Evolutionary conservation across 2,329 filamentous ascomycete genomes (phyloP).

Genomic region (Ceratocystiopsis brevicomis): DNA sequence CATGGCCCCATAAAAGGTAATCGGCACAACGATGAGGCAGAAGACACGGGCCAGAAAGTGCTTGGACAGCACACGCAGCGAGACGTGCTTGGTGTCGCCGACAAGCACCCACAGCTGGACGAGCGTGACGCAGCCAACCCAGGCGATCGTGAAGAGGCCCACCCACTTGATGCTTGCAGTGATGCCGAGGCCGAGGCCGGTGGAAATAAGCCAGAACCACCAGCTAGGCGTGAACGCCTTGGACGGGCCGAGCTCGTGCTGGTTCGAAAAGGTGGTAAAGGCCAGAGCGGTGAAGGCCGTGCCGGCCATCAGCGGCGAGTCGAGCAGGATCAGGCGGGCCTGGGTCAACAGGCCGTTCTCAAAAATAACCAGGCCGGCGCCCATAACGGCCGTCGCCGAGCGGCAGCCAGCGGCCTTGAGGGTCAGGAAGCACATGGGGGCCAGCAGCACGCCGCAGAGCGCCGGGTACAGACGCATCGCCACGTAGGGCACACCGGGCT

Average conservation of each 20-base stretch:
- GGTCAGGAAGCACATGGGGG: constrained; percentile 86
- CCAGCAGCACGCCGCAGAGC: constrained; percentile 68
- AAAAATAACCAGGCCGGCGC: constrained; percentile 75
- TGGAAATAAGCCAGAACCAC: constrained; percentile 95
- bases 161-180: constrained; percentile 98
- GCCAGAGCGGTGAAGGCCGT: constrained; percentile 81
- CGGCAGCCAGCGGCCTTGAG: constrained; percentile 81
- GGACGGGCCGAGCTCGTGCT: constrained; percentile 78
- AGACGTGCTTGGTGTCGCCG: constrained; percentile 72
- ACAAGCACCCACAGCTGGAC: constrained; percentile 91
- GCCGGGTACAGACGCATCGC: constrained; percentile 92
- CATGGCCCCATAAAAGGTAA: constrained; percentile 88
- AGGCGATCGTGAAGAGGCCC: constrained; percentile 93
- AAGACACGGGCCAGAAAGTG: constrained; percentile 83
- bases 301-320: constrained; percentile 83
- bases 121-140: constrained; percentile 81
- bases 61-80: constrained; percentile 73
- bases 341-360: constrained; percentile 94
- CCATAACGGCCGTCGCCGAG: constrained; percentile 66
- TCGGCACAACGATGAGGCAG: constrained; percentile 76
- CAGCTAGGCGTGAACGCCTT: constrained; percentile 78
- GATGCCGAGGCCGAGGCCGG: constrained; percentile 70
- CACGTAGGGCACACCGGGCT: constrained; percentile 88
- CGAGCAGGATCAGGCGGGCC: constrained; percentile 84
- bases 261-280: constrained; percentile 88